phyloP scores from a whole-genome alignment of 768 basidiomycete genomes.

The Rossbeevera mucosa region DNA sequence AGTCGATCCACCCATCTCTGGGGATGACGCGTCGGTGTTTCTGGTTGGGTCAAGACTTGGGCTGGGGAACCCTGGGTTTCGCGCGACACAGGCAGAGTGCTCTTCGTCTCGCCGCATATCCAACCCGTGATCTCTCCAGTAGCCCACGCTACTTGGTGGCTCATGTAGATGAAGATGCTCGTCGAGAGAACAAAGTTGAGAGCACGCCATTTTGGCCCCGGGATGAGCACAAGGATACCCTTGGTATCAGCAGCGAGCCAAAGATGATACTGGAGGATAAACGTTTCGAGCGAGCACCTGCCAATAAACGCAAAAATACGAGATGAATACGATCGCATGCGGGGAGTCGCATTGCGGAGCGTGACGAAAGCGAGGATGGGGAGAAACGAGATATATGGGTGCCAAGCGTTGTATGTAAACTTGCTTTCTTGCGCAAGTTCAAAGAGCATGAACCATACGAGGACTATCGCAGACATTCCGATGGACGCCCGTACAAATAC shows the following conservation, averaged over 20 bases:
- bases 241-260: slow-evolving; percentile 85
- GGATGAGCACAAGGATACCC: slow-evolving; percentile 74
- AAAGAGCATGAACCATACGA: slow-evolving; percentile 81
- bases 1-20: slow-evolving; percentile 52
- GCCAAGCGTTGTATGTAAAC: slow-evolving; percentile 82
- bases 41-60: slow-evolving; percentile 30
- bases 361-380: slow-evolving; percentile 74
- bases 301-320: slow-evolving; percentile 77
- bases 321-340: slow-evolving; percentile 67
- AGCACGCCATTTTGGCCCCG: slow-evolving; percentile 67
- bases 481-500: slow-evolving; percentile 44
- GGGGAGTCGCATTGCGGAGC: slow-evolving; percentile 70
- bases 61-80: not conserved
- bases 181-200: slow-evolving; percentile 75
- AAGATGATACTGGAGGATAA: slow-evolving; percentile 85
- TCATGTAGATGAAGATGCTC: slow-evolving; percentile 75
- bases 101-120: slow-evolving; percentile 42
- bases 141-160: slow-evolving; percentile 70
- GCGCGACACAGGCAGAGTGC: slow-evolving; percentile 20
- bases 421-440: slow-evolving; percentile 75
- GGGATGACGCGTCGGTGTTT: slow-evolving; percentile 35
- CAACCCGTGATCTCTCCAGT: slow-evolving; percentile 64
- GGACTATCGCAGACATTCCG: slow-evolving; percentile 45
- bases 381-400: slow-evolving; percentile 75
- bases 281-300: slow-evolving; percentile 84